Base-by-base conservation (phyloP, 306 rosid species). In the Quercus agrifolia region DNA sequence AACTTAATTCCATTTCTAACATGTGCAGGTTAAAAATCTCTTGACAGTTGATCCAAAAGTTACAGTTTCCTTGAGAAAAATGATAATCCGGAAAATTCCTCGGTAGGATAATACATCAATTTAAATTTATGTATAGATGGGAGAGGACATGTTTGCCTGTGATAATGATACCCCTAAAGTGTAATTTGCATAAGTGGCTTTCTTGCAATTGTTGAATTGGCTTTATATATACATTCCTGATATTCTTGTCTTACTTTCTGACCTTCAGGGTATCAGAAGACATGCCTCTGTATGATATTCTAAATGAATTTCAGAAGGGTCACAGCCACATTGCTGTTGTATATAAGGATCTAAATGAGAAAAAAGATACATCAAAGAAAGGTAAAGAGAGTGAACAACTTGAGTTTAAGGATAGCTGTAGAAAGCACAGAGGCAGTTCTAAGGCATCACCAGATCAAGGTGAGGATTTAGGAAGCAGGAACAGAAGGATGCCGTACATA, bases 241-340 rank as follows among this genome's bases (percentile, higher is more conserved):
- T 80, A 38, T 19, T 63, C 78, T 70, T 54, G 64, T 80, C 57
- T 70, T 49, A 49, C 62, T 31, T 72, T 78, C 56, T 71, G 64
- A 76, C 77, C 23, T 84, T 75, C 91, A 95, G 98, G 86, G 99
- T 95, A 88, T 88, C 96, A 28, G 99, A 95, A 84, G 88, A 91
- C 83, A 91, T 95, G 96, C 99, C 99, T 76, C 85, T 95, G 38
- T 95, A 95, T 85, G 99, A 95, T 82, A 93, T 95, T 75, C 86
- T 95, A 69, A 95, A 95, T 75, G 97, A 95, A 87, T 95, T 95
- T 82, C 99, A 95, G 82, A 95, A 95, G 86, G 99, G 98, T 66
- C 99, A 95, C 86, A 95, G 99, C 82, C 99, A 95, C 87, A 95
- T 95, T 84, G 99, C 99, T 74, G 97, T 95, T 79, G 98, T 93